Percentiles rank a stretch among this genome's conserved stretches.
Evolutionary conservation across 306 rosid species (phyloP).

Genomic region (Lathyrus sativus): DNA sequence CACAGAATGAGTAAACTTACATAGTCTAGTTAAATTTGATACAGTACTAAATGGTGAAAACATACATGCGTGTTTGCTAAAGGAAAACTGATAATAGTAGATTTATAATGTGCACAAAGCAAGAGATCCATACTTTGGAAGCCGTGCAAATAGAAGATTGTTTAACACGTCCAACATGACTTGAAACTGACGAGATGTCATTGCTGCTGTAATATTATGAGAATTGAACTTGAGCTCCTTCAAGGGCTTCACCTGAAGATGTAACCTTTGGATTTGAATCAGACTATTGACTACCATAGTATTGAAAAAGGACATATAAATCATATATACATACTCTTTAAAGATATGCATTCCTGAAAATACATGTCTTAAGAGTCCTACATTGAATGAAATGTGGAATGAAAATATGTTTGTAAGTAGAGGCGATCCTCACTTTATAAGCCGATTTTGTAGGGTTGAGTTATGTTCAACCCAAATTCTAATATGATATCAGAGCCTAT

Average conservation of each 20-base stretch:
- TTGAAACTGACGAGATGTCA: conserved; percentile 99
- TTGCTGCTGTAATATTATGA: conserved; percentile 77
- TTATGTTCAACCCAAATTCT: too few species aligned
- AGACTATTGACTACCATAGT: conserved; percentile 9
- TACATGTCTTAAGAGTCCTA: neutral
- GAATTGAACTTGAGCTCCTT: conserved; percentile 91
- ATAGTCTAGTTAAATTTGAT: conserved; percentile 23
- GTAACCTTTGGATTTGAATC: conserved; percentile 32
- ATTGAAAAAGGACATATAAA: conserved; percentile 15
- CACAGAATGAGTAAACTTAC: conserved; percentile 7
- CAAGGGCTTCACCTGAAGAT: conserved; percentile 88
- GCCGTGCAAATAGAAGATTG: conserved; percentile 91
- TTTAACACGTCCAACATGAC: conserved; percentile 88
- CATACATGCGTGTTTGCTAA: conserved; percentile 12
- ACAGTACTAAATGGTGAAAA: conserved; percentile 19
- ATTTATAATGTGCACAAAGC: conserved; percentile 25
- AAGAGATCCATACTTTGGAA: conserved; percentile 74
- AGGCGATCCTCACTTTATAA: too few species aligned
- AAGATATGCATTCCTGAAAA: conserved; percentile 12
- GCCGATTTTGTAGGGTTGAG: too few species aligned
- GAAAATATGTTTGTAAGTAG: too few species aligned
- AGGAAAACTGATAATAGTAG: conserved; percentile 16
- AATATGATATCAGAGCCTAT: too few species aligned
- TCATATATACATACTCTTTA: conserved; percentile 13
- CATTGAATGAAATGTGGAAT: too few species aligned